These are phyloP conservation scores for Saccharomycopsis hybrid DNA, from an alignment of 1,139 yeast species.

Conservation along the genomic window DNA sequence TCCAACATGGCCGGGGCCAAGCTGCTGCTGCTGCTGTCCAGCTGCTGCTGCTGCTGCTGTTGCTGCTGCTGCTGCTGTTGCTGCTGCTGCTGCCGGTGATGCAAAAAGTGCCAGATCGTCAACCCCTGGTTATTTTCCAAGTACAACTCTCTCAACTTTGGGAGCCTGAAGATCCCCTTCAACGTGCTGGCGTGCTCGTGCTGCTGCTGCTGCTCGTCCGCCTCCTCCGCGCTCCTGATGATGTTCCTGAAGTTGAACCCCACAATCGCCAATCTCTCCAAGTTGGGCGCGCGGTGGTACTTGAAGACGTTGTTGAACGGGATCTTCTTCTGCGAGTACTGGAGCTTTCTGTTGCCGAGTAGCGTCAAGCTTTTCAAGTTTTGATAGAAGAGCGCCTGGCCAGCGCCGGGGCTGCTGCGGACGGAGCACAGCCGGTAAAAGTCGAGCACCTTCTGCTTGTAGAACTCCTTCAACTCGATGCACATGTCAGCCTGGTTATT, in stretches of 20 bases:
- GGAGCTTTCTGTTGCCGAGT: constrained; percentile 2
- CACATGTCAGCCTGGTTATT: constrained; percentile 1
- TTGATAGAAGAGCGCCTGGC: too few species aligned
- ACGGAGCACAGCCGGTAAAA: constrained; percentile 3
- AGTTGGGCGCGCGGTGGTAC: constrained; percentile 1
- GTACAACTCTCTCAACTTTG: constrained; percentile 5
- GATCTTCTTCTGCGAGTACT: constrained; percentile 7
- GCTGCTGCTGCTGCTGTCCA: too few species aligned
- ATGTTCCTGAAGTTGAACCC: constrained; percentile 11
- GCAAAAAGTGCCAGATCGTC: constrained; percentile 3
- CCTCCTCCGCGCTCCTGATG: neutral
- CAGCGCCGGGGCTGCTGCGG: too few species aligned
- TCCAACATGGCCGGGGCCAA: too few species aligned
- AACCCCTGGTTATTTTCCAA: constrained; percentile 11
- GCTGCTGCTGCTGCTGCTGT: too few species aligned
- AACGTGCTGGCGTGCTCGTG: neutral
- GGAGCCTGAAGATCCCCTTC: constrained; percentile 7
- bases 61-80: too few species aligned
- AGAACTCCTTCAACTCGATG: constrained; percentile 1
- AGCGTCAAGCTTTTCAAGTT: constrained; percentile 7
- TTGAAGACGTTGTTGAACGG: constrained; percentile 12
- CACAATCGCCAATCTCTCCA: constrained; percentile 9
- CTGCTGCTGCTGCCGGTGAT: neutral
- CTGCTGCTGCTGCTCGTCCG: neutral
- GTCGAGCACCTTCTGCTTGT: constrained; percentile 1